A percentile compares a stretch with the other conserved stretches of the same genome.
phyloP scores from a whole-genome alignment of 208 protist species.

The Acanthamoeba healyi region DNA sequence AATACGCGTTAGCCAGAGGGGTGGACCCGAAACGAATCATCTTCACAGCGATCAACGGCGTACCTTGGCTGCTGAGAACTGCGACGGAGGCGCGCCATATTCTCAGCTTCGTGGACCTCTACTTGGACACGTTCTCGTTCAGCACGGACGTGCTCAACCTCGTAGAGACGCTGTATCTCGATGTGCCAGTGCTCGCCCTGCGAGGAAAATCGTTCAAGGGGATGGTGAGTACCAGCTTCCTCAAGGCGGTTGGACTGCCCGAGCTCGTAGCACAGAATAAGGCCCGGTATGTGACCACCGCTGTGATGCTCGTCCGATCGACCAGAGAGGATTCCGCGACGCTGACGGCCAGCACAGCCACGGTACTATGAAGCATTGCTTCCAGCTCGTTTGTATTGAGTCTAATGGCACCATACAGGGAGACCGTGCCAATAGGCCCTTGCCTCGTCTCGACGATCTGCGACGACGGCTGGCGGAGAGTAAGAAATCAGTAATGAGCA shows the following conservation, averaged over 20 bases:
- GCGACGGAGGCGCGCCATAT: background rate
- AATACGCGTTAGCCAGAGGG: background rate
- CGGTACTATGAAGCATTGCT: too few relatives aligned
- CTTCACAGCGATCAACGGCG: background rate
- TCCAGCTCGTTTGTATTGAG: too few relatives aligned
- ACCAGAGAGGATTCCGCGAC: background rate
- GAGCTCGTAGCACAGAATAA: background rate
- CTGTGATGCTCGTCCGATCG: background rate
- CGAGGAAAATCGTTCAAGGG: background rate
- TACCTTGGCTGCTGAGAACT: background rate
- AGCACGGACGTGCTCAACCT: background rate
- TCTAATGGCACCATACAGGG: background rate
- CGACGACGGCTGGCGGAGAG: background rate
- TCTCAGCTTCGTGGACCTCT: background rate
- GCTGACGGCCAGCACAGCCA: background rate
- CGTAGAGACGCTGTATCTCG: background rate
- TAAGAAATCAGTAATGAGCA: background rate
- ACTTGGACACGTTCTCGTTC: background rate
- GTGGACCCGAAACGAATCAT: background rate
- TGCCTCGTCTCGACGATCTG: background rate
- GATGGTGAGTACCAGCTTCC: background rate
- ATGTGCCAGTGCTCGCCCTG: background rate
- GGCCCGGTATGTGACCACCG: background rate
- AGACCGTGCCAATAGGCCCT: background rate
- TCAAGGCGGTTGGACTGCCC: background rate